Conservation (phyloP, 805 yeast species). For the Cyberlindnera samutprakarnensis region DNA sequence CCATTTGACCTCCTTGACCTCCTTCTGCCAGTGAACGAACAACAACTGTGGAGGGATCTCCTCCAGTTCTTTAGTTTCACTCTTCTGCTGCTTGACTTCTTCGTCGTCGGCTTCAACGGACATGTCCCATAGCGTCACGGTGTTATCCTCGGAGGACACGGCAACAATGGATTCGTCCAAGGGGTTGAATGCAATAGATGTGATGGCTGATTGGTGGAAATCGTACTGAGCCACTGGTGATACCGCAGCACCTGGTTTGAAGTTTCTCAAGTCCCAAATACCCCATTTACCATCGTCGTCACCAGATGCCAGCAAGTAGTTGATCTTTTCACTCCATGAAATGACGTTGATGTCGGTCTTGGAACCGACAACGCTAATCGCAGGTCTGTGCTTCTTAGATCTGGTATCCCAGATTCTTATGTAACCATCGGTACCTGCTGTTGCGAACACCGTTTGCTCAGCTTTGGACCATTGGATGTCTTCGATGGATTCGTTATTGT, state of each 20-base stretch:
- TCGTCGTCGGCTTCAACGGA: slow-evolving; percentile 99
- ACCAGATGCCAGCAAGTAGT: slow-evolving; percentile 86
- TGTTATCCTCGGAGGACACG: slow-evolving; percentile 92
- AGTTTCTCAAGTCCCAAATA: slow-evolving; percentile 92
- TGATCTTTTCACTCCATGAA: slow-evolving; percentile 87
- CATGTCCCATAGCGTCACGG: slow-evolving; percentile 96
- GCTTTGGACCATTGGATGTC: slow-evolving; percentile 95
- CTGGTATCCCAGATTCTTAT: slow-evolving; percentile 96
- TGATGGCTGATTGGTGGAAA: slow-evolving; percentile 90
- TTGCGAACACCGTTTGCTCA: slow-evolving; percentile 91
- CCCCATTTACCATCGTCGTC: slow-evolving; percentile 98
- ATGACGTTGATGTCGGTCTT: slow-evolving; percentile 85
- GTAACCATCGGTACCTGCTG: slow-evolving; percentile 87
- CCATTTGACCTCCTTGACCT: slow-evolving; percentile 98
- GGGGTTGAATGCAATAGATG: slow-evolving; percentile 92
- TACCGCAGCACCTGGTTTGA: slow-evolving; percentile 46
- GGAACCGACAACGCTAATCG: slow-evolving; percentile 76
- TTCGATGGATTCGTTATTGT: slow-evolving; percentile 75
- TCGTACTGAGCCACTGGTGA: slow-evolving; percentile 91
- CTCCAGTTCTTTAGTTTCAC: slow-evolving; percentile 69
- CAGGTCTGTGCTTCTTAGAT: slow-evolving; percentile 86
- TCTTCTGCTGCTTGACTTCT: slow-evolving; percentile 80
- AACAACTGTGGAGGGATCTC: slow-evolving; percentile 93
- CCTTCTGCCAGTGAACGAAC: slow-evolving; percentile 97
- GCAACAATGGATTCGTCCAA: slow-evolving; percentile 93